phyloP scores from a whole-genome alignment of 345 rosid species.

The Rhizophora mangle region DNA sequence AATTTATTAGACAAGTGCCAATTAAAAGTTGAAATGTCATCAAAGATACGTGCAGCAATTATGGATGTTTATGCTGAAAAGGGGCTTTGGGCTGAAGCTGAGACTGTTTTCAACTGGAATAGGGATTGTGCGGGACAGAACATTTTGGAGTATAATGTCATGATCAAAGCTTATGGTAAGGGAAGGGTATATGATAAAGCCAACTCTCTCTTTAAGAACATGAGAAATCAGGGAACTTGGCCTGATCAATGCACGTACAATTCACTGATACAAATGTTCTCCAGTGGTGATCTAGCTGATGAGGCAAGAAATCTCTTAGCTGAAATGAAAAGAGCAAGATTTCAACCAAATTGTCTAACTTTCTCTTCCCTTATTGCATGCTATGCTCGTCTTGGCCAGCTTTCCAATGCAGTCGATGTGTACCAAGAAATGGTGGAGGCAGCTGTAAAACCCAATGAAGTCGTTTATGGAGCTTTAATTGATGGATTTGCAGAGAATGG shows the following conservation, averaged over 20 bases:
- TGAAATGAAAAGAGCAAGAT: slow-evolving; percentile 68
- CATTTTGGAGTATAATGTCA: slow-evolving; percentile 71
- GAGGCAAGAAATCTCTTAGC: slow-evolving; percentile 59
- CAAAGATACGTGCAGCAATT: slow-evolving; percentile 61
- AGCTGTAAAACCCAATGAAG: slow-evolving; percentile 75
- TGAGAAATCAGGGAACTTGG: slow-evolving; percentile 87
- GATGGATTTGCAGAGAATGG: slow-evolving; percentile 82
- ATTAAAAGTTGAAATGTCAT: slow-evolving; percentile 41
- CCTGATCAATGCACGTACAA: slow-evolving; percentile 85
- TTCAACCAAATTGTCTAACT: slow-evolving; percentile 58
- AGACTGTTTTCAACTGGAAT: slow-evolving; percentile 56
- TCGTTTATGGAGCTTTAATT: slow-evolving; percentile 75
- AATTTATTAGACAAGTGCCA: slow-evolving; percentile 45
- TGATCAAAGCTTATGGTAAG: slow-evolving; percentile 94
- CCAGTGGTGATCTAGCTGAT: slow-evolving; percentile 68
- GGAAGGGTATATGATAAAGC: slow-evolving; percentile 80
- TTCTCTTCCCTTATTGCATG: slow-evolving; percentile 69
- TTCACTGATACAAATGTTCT: slow-evolving; percentile 76
- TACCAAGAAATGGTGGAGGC: slow-evolving; percentile 50
- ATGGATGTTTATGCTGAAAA: slow-evolving; percentile 77
- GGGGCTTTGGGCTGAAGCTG: slow-evolving; percentile 82
- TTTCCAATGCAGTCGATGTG: slow-evolving; percentile 56
- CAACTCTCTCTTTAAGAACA: slow-evolving; percentile 59
- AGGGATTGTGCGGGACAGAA: slow-evolving; percentile 41
- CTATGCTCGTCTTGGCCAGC: slow-evolving; percentile 63